phyloP scores from a whole-genome alignment of 2,329 filamentous ascomycete species.

The Claviceps humidiphila region DNA sequence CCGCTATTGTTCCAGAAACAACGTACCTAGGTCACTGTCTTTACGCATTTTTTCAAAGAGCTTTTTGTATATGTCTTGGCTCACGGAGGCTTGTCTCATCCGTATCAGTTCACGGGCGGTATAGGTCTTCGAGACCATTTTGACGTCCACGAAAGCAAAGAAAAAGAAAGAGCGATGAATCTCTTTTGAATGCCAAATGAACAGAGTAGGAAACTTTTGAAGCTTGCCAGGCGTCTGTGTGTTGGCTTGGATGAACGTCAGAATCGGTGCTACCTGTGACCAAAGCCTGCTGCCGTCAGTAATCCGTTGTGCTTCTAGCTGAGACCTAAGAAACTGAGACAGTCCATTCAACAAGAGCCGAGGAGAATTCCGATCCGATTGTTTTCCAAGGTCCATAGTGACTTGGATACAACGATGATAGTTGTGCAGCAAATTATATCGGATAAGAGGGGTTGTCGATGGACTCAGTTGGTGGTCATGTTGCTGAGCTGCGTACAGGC shows the following conservation, averaged over 20 bases:
- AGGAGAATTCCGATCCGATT: conserved; percentile 12
- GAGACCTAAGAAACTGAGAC: conserved; percentile 14
- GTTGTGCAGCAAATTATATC: conserved; percentile 19
- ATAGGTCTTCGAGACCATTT: conserved; percentile 32
- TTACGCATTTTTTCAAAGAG: conserved; percentile 22
- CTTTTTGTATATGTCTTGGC: conserved; percentile 15
- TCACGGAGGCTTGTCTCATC: conserved; percentile 15
- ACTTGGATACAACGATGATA: conserved; percentile 17
- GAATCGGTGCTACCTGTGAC: conserved; percentile 19
- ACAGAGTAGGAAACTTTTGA: conserved; percentile 23
- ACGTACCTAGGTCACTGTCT: conserved; percentile 29
- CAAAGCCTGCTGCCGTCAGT: conserved; percentile 18
- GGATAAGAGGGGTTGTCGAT: conserved; percentile 15
- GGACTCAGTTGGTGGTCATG: conserved; percentile 24
- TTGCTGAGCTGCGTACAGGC: conserved; percentile 19
- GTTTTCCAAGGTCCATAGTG: conserved; percentile 16
- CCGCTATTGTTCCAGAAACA: neutral
- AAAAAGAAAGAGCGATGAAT: conserved; percentile 25
- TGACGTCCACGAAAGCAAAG: conserved; percentile 24
- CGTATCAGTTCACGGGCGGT: conserved; percentile 30
- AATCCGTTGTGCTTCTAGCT: conserved; percentile 15
- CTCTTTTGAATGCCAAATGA: conserved; percentile 23
- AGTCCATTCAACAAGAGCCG: conserved; percentile 8
- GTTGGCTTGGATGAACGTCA: conserved; percentile 20
- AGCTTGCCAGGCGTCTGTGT: conserved; percentile 8